A percentile compares a stretch with the other conserved stretches of the same genome.
Conservation (phyloP, 2,329 filamentous ascomycete species). For the Malbranchea cinnamomea region DNA sequence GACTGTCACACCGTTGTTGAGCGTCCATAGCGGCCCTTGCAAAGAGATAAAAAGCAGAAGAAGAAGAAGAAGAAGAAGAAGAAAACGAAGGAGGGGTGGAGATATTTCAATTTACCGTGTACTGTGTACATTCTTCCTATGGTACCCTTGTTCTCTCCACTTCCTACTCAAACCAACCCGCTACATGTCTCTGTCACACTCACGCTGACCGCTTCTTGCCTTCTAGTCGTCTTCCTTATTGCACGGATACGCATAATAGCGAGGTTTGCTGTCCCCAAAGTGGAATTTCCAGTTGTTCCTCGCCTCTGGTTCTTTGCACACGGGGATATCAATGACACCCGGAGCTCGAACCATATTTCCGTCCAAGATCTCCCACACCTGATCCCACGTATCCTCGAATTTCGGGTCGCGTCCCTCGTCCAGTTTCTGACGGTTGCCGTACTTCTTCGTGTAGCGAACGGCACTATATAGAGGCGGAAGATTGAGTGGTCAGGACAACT, state of each 20-base stretch:
- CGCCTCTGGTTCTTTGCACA: background rate
- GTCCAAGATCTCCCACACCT: constrained; percentile 1
- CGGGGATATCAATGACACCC: background rate
- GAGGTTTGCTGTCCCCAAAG: background rate
- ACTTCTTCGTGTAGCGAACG: background rate
- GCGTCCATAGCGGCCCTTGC: too few species aligned
- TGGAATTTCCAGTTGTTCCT: constrained; percentile 1
- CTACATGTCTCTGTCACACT: too few species aligned
- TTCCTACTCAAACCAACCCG: too few species aligned
- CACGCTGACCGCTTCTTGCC: too few species aligned
- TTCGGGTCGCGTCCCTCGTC: background rate
- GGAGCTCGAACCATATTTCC: background rate
- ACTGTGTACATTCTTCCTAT: too few species aligned
- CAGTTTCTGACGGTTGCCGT: background rate
- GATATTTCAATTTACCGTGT: too few species aligned
- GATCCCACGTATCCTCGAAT: constrained; percentile 1
- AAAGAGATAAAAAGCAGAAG: too few species aligned
- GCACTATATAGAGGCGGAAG: background rate
- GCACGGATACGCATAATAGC: constrained; percentile 1
- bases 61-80: too few species aligned
- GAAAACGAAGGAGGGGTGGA: too few species aligned
- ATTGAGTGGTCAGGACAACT: background rate
- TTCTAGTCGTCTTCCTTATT: constrained; percentile 1
- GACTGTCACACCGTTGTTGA: too few species aligned
- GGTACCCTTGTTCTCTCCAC: too few species aligned